Evolutionary conservation across 2,329 filamentous ascomycete genomes (phyloP), one percentile per base, ranked within the genome.

Genomic region (Sarocladiaceae sp.): DNA sequence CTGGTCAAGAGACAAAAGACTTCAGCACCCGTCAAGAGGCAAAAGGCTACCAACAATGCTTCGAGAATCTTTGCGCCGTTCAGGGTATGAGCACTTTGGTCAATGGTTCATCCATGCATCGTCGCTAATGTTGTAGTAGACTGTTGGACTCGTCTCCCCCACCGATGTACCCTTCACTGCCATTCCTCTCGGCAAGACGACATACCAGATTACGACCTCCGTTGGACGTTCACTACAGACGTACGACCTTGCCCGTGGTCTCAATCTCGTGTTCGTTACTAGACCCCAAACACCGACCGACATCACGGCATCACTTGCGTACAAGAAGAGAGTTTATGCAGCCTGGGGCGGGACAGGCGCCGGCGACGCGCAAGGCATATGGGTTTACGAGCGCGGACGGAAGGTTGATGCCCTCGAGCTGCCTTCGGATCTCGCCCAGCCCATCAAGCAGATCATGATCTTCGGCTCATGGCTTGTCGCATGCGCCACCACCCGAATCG

Each of bases 181-280:
- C 5, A 77, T 94, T 24, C 86, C 91, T 1, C 73, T 95, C 13
- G 93, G 93, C 47, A 95, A 95, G 66, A 91, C 88, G 1, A 95
- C 89, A 3, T 98, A 95, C 60, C 93, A 98, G 63, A 88, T 98
- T 64, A 97, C 93, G 26, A 98, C 93, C 23, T 97, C 88, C 0
- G 86, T 94, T 49, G 93, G 91, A 50, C 80, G 83, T 56, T 88
- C 84, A 47, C 76, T 98, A 37, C 93, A 98, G 66, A 98, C 93
- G 0, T 98, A 98, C 69, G 93, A 98, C 61, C 70, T 98, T 49
- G 88, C 85, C 62, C 81, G 83, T 55, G 91, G 91, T 37, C 76
- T 98, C 49, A 91, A 94, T 56, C 80, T 98, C 41, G 81, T 97
- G 57, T 98, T 98, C 64, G 78, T 98, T 48, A 96, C 88, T 16